Base-by-base conservation (phyloP, 495 filamentous ascomycete species). In the Tetracladium marchalianum region DNA sequence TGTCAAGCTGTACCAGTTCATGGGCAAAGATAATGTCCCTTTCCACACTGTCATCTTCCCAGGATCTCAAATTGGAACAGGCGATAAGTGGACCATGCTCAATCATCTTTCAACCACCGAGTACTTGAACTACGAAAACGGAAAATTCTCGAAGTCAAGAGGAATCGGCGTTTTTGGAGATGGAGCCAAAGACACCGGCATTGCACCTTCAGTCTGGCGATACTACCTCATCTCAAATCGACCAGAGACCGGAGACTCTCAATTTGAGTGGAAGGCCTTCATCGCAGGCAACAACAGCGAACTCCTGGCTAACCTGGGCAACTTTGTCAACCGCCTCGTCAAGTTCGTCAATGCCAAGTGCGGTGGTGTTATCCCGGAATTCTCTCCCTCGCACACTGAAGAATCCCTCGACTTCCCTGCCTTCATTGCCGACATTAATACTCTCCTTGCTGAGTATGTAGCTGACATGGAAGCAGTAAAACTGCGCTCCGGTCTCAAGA, bases 1-100 rank as follows among this genome's bases (percentile, higher is more conserved):
- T 34, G 90, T 96, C 31, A 77, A 82, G 58, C 77, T 98, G 5
- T 96, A 92, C 63, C 92, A 98, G 63, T 97, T 97, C 74, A 82
- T 97, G 78, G 90, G 90, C 63, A 97, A 97, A 66, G 90, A 97
- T 68, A 97, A 97, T 51, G 87, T 94, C 10, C 84, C 85, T 17
- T 96, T 90, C 68, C 89, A 93, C 64, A 80, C 77, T 33, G 84
- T 98, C 56, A 88, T 96, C 58, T 98, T 93, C 68, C 92, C 92
- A 5, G 87, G 76, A 32, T 84, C 77, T 31, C 84, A 95, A 60
- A 69, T 97, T 15, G 92, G 90, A 37, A 89, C 90, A 1, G 65
- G 72, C 35, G 80, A 93, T 49, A 76, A 78, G 42, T 98, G 92
- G 92, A 97, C 90, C 33, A 87, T 81, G 77, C 73, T 95, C 41